Evolutionary conservation across 129 eudicot species (phyloP).

Genomic region (Centella asiatica): DNA sequence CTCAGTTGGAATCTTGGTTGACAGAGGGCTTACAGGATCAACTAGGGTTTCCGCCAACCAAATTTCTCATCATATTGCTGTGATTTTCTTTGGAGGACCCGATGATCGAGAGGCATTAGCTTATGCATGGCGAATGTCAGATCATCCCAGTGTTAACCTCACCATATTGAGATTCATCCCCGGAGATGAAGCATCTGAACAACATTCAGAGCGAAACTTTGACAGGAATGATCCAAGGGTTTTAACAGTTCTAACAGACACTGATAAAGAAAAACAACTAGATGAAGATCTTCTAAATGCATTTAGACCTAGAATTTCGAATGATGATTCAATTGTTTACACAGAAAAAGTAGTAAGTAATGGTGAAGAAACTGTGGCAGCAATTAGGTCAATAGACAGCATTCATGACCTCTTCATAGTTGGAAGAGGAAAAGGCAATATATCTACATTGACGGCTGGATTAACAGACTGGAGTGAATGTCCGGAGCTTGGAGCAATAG

Average conservation of each 20-base stretch:
- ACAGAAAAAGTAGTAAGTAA: constrained; percentile 42
- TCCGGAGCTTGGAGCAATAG: constrained; percentile 88
- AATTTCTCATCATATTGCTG: constrained; percentile 47
- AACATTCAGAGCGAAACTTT: constrained; percentile 3
- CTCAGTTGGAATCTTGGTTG: constrained; percentile 78
- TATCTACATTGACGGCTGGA: constrained; percentile 70
- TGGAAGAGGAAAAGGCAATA: constrained; percentile 70
- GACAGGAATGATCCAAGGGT: constrained; percentile 25
- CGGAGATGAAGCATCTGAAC: constrained; percentile 14
- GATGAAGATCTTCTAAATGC: constrained; percentile 63
- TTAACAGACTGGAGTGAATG: constrained; percentile 96
- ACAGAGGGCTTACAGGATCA: constrained; percentile 60
- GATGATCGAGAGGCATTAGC: constrained; percentile 85
- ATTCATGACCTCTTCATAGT: constrained; percentile 65
- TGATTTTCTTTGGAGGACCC: constrained; percentile 82
- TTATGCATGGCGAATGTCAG: constrained; percentile 59
- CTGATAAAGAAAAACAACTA: constrained; percentile 44
- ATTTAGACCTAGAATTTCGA: constrained; percentile 29
- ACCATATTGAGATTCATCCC: constrained; percentile 58
- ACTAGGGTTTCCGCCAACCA: constrained; percentile 40
- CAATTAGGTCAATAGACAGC: constrained; percentile 53
- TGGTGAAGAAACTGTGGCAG: constrained; percentile 68
- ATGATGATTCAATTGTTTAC: constrained; percentile 34
- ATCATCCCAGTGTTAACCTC: constrained; percentile 45
- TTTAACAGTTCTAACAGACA: constrained; percentile 47